Base-by-base conservation (phyloP, 2,329 filamentous ascomycete species). In the Penicillium brevicompactum region DNA sequence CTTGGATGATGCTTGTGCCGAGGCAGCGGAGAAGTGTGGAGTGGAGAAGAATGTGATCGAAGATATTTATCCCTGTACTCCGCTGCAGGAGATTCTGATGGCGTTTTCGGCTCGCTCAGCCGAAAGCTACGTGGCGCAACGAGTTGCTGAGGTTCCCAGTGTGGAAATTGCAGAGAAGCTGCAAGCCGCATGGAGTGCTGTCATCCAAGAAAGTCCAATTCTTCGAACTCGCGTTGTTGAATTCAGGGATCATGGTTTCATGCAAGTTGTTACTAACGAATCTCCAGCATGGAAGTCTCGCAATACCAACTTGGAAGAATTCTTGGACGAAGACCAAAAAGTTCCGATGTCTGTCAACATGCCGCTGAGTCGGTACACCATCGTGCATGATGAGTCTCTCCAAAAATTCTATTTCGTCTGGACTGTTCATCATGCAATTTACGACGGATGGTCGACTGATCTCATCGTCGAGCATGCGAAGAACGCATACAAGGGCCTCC, bases 391-490 rank as follows among this genome's bases (percentile, higher is more conserved):
- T 22, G 21, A 52, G 14, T 50, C 49, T 7, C 49, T 60, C 21
- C 57, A 55, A 18, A 67, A 60, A 38, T 56, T 63, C 5, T 71
- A 78, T 49, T 73, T 82, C 46, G 72, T 80, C 18, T 77, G 76
- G 67, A 80, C 78, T 0, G 71, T 79, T 51, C 80, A 81, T 56
- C 79, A 82, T 53, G 77, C 75, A 8, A 66, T 82, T 5, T 81
- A 49, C 16, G 54, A 56, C 22, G 54, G 49, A 16, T 52, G 49
- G 49, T 43, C 54, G 9, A 65, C 70, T 46, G 68, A 71, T 8
- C 50, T 72, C 9, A 67, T 74, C 14, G 59, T 74, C 4, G 62
- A 72, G 9, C 55, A 68, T 42, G 66, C 72, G 34, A 64, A 59
- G 32, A 59, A 67, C 5, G 62, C 62, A 4, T 60, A 69, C 47